These are phyloP conservation scores for Saccharomycopsis synnaedendra DNA, from an alignment of 805 yeast species.

Conservation along the genomic window DNA sequence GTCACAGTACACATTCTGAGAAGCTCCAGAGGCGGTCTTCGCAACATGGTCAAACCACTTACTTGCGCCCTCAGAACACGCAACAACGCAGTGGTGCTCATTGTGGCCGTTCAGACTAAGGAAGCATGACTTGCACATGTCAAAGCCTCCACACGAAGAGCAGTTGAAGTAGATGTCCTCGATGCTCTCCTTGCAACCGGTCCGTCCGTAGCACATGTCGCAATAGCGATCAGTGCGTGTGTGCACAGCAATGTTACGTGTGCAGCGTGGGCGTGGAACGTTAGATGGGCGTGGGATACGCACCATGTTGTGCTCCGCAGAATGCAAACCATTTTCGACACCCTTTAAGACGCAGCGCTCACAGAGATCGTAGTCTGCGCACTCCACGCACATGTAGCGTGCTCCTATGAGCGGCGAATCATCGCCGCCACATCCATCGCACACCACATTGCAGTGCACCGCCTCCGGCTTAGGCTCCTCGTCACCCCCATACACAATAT, in stretches of 20 bases:
- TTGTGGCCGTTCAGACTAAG: no score
- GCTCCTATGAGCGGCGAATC: slow-evolving; percentile 24
- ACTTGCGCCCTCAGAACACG: no score
- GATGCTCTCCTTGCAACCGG: no score
- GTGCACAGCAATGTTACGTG: no score
- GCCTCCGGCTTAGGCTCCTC: not conserved
- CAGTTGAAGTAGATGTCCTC: no score
- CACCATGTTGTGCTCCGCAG: slow-evolving; percentile 14
- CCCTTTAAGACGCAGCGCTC: slow-evolving; percentile 22
- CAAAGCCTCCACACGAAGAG: no score
- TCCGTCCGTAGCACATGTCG: no score
- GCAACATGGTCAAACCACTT: not conserved
- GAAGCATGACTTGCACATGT: no score
- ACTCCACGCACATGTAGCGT: slow-evolving; percentile 36
- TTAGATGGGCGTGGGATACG: slow-evolving; percentile 4
- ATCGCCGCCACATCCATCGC: slow-evolving; percentile 13
- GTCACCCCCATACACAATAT: not conserved
- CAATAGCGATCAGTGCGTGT: no score
- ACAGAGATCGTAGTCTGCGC: slow-evolving; percentile 41
- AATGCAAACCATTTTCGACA: slow-evolving; percentile 5
- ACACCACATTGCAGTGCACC: slow-evolving; percentile 10
- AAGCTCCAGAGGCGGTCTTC: not conserved
- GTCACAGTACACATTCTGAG: not conserved
- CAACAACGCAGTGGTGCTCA: no score
- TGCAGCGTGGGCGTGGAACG: no score